A percentile compares a stretch with the other conserved stretches of the same genome.
Conservation (phyloP, 352 stramenopile species). For the Pythium periplocum region DNA sequence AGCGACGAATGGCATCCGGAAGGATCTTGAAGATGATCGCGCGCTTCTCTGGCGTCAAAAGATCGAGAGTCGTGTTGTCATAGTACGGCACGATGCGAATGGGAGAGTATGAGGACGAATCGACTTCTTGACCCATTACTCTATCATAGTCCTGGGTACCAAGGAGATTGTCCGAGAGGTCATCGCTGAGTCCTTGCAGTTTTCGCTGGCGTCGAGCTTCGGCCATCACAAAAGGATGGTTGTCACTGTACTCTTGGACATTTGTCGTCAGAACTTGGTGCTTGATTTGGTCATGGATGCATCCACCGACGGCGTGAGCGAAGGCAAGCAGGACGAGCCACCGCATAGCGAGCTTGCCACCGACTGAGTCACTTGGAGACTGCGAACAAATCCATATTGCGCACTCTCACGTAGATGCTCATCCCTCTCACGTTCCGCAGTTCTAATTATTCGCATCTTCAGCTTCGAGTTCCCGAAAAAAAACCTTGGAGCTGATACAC, state of each 20-base stretch:
- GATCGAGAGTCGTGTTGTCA: constrained; percentile 40
- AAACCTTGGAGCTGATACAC: too few relatives aligned
- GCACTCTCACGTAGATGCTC: too few relatives aligned
- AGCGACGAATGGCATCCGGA: constrained; percentile 58
- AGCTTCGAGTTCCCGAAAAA: too few relatives aligned
- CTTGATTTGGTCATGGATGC: constrained; percentile 22
- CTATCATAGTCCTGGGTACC: constrained; percentile 33
- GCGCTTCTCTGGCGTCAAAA: constrained; percentile 28
- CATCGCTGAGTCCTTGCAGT: neutral
- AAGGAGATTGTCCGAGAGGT: constrained; percentile 3
- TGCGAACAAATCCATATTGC: too few relatives aligned
- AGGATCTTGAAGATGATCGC: constrained; percentile 50
- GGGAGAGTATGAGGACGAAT: constrained; percentile 24
- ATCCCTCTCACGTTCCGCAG: too few relatives aligned
- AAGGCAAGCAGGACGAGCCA: neutral
- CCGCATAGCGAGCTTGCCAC: too few relatives aligned
- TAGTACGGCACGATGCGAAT: constrained; percentile 70
- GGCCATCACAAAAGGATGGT: constrained; percentile 19
- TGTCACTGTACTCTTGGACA: constrained; percentile 12
- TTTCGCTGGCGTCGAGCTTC: constrained; percentile 9
- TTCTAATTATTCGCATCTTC: too few relatives aligned
- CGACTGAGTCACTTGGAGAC: too few relatives aligned
- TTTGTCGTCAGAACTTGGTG: constrained; percentile 5
- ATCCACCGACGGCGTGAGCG: constrained; percentile 1
- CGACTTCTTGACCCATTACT: constrained; percentile 18